Percentiles rank a stretch among this genome's conserved stretches.
Evolutionary conservation across 2,329 filamentous ascomycete species (phyloP).

Genomic region (Paracorniculantispora psalliotae): DNA sequence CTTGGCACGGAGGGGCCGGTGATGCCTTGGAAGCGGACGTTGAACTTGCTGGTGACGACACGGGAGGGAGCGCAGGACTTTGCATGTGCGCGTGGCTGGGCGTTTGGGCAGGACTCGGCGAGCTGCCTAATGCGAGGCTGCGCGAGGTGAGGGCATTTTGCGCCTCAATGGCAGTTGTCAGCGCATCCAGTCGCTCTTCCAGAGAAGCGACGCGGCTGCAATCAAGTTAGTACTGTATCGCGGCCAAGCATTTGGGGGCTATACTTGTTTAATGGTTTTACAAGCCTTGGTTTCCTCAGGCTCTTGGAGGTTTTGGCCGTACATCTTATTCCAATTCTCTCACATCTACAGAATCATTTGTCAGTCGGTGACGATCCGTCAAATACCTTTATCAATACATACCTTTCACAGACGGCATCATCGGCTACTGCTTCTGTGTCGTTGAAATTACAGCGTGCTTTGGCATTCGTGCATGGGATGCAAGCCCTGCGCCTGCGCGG

Average conservation of each 20-base stretch:
- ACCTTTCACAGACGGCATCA: slow-evolving; percentile 26
- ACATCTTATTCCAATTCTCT: slow-evolving; percentile 25
- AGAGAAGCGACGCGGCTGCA: slow-evolving; percentile 22
- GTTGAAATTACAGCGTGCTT: slow-evolving; percentile 26
- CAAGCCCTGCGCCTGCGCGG: slow-evolving; percentile 27
- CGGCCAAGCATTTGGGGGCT: background rate
- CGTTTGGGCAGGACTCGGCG: background rate
- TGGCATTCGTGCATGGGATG: slow-evolving; percentile 24
- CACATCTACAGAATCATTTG: slow-evolving; percentile 20
- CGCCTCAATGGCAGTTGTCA: slow-evolving; percentile 15
- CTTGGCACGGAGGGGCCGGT: slow-evolving; percentile 4
- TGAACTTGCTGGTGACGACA: slow-evolving; percentile 14
- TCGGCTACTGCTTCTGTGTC: slow-evolving; percentile 16
- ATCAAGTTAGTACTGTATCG: background rate
- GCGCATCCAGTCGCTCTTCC: slow-evolving; percentile 21
- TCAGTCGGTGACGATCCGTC: background rate
- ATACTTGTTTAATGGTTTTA: slow-evolving; percentile 25
- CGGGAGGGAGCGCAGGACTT: background rate
- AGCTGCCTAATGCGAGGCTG: slow-evolving; percentile 1
- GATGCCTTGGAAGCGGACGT: slow-evolving; percentile 2
- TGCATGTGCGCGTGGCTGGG: background rate
- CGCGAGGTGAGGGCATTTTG: slow-evolving; percentile 11
- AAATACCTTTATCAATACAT: background rate
- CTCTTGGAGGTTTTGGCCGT: slow-evolving; percentile 24
- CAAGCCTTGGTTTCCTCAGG: slow-evolving; percentile 28